Evolutionary conservation across 139 green algal genomes (phyloP).

Genomic region (Tetradesmus obliquus): DNA sequence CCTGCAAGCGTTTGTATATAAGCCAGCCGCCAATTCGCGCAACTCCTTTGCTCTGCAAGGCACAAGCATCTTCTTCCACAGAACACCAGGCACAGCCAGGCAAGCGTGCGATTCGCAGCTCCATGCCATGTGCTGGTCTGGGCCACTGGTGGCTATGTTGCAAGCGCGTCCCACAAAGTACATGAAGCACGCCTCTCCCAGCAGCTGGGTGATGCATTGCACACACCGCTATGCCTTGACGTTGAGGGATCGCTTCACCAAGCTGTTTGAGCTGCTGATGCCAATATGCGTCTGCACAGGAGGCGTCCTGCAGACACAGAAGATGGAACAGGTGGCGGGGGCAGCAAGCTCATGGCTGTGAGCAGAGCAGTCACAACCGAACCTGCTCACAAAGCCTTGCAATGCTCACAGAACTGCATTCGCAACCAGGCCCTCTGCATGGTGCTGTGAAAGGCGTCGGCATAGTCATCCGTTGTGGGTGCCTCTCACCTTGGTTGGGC

Average conservation of each 20-base stretch:
- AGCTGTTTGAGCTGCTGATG: conserved; percentile 1
- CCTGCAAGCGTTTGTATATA: not conserved
- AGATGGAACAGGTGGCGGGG: not conserved
- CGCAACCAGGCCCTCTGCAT: too few relatives aligned
- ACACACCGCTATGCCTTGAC: not conserved
- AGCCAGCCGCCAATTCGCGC: not conserved
- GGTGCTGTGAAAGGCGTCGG: too few relatives aligned
- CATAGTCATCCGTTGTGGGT: not conserved
- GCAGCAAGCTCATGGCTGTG: not conserved
- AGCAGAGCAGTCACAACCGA: not conserved
- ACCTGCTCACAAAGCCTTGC: too few relatives aligned
- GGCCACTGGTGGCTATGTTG: too few relatives aligned
- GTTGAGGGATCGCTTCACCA: not conserved
- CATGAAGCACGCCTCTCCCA: too few relatives aligned
- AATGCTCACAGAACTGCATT: too few relatives aligned
- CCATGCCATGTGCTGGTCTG: too few relatives aligned
- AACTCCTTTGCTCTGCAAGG: not conserved
- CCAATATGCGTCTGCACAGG: not conserved
- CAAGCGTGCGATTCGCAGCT: not conserved
- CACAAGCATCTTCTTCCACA: not conserved
- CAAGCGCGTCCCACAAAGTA: too few relatives aligned
- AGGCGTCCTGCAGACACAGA: not conserved
- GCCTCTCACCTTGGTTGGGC: not conserved
- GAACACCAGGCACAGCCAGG: not conserved
- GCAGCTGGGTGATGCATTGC: not conserved